Percentiles rank a stretch among this genome's conserved stretches.
Evolutionary conservation across 177 flowering plant species (phyloP).

Genomic region (Vitis hybrid): DNA sequence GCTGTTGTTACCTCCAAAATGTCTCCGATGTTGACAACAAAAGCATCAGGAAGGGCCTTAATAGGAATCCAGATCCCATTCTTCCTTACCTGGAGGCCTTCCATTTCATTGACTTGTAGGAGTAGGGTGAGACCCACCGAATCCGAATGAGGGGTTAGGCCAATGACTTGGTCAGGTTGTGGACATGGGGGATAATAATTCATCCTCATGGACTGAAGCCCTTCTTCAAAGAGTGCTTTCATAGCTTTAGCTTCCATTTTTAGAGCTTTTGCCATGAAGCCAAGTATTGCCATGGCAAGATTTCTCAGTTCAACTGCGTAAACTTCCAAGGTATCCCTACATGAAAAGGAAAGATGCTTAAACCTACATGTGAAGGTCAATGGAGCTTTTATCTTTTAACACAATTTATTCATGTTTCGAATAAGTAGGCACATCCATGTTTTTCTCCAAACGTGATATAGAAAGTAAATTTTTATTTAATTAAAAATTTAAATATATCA

Average conservation of each 20-base stretch:
- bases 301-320: slow-evolving; percentile 42
- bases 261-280: slow-evolving; percentile 44
- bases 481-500: no score
- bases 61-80: slow-evolving; percentile 61
- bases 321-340: slow-evolving; percentile 45
- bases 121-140: slow-evolving; percentile 50
- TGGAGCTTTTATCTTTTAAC: no score
- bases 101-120: slow-evolving; percentile 49
- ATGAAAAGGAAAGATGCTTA: not conserved
- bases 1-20: slow-evolving; percentile 44
- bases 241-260: slow-evolving; percentile 40
- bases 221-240: slow-evolving; percentile 40
- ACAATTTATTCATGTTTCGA: no score
- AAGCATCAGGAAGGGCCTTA: slow-evolving; percentile 50
- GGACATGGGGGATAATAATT: slow-evolving; percentile 78
- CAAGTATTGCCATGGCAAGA: slow-evolving; percentile 33
- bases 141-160: slow-evolving; percentile 66
- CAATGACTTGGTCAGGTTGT: slow-evolving; percentile 56
- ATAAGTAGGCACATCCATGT: no score
- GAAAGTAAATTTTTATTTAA: no score
- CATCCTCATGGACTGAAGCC: slow-evolving; percentile 48
- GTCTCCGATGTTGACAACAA: slow-evolving; percentile 66
- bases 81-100: slow-evolving; percentile 61
- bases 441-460: no score
- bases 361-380: no score